These are phyloP conservation scores for Flueggea neowawraea DNA, from an alignment of 441 rosid genomes.

Conservation along the genomic window DNA sequence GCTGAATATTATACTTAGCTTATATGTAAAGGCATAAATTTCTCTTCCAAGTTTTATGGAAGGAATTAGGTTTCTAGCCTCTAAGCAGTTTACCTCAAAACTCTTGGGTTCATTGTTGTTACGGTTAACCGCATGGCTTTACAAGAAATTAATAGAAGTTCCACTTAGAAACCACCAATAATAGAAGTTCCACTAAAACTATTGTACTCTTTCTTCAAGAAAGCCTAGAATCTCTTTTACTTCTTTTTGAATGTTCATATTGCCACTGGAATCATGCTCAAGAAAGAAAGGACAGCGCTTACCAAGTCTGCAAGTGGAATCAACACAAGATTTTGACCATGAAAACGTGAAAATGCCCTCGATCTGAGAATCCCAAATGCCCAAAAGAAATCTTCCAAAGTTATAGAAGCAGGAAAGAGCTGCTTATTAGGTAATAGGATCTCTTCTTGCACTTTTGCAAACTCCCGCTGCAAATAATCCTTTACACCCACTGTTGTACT, in stretches of 20 bases:
- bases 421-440: conserved; percentile 44
- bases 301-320: conserved; percentile 93
- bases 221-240: too few relatives aligned
- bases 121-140: too few relatives aligned
- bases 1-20: too few relatives aligned
- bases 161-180: too few relatives aligned
- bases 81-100: too few relatives aligned
- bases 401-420: conserved; percentile 59
- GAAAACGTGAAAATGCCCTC: conserved; percentile 85
- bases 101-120: too few relatives aligned
- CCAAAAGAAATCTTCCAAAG: conserved; percentile 75
- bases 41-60: too few relatives aligned
- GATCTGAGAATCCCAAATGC: conserved; percentile 92
- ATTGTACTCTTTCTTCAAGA: too few relatives aligned
- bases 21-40: too few relatives aligned
- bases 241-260: not conserved
- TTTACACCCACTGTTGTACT: conserved; percentile 71
- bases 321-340: conserved; percentile 84
- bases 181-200: too few relatives aligned
- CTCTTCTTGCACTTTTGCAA: conserved; percentile 60
- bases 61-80: too few relatives aligned
- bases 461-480: conserved; percentile 60
- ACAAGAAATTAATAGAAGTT: too few relatives aligned
- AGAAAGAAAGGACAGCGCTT: conserved; percentile 18
- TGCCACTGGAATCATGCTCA: conserved; percentile 8